phyloP scores from a whole-genome alignment of 2,329 filamentous ascomycete species.

The Aureobasidium uvarum region DNA sequence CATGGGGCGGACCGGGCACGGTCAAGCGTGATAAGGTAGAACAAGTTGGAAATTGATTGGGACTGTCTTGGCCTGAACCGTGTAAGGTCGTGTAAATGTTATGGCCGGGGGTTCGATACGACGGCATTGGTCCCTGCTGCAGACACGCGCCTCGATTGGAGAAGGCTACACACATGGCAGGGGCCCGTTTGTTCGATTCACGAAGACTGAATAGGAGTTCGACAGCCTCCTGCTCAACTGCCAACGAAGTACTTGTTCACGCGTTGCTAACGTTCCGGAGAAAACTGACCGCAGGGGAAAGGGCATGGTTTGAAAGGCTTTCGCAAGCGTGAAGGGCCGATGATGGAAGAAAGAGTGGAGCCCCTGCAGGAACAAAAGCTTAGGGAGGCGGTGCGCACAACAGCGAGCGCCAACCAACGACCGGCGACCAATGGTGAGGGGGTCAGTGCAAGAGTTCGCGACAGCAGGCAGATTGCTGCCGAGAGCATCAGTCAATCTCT shows the following conservation, averaged over 20 bases:
- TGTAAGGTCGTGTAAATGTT: conserved; percentile 19
- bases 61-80: conserved; percentile 18
- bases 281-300: conserved; percentile 1
- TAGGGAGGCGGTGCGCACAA: conserved; percentile 24
- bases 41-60: conserved; percentile 25
- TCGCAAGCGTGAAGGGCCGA: conserved; percentile 19
- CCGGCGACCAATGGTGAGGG: conserved; percentile 1
- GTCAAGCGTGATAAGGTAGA: conserved; percentile 24
- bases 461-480: conserved; percentile 19
- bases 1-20: conserved; percentile 27
- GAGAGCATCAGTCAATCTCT: conserved; percentile 16
- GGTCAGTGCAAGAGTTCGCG: conserved; percentile 25
- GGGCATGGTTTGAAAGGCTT: conserved; percentile 21
- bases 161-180: conserved; percentile 4
- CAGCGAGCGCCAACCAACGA: conserved; percentile 19
- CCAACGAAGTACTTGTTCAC: background rate
- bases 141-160: background rate
- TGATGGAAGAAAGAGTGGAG: conserved; percentile 26
- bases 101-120: conserved; percentile 9
- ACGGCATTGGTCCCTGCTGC: conserved; percentile 2
- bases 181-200: background rate
- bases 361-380: conserved; percentile 27
- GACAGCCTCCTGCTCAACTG: conserved; percentile 18
- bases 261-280: conserved; percentile 1
- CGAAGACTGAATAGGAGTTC: background rate